Conservation (phyloP, 2,329 filamentous ascomycete genomes). For the Aureobasidium sp. region DNA sequence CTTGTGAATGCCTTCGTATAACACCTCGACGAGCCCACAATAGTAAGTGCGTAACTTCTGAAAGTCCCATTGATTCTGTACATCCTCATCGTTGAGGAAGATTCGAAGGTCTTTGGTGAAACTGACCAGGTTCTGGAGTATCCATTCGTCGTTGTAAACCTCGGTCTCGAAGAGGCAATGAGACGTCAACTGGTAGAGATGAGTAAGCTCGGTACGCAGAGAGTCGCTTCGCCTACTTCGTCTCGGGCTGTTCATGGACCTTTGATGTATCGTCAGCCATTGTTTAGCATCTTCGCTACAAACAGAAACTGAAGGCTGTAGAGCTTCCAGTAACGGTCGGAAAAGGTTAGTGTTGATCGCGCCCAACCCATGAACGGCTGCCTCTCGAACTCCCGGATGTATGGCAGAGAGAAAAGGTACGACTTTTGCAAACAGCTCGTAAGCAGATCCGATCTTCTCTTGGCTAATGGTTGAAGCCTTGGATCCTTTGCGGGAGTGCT, state of each 20-base stretch:
- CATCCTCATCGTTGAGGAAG: conserved; percentile 89
- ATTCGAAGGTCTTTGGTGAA: conserved; percentile 90
- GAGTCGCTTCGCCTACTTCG: conserved; percentile 79
- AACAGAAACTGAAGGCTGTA: conserved; percentile 76
- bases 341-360: conserved; percentile 95
- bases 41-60: conserved; percentile 88
- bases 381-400: conserved; percentile 75
- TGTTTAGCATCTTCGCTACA: conserved; percentile 86
- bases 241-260: conserved; percentile 74
- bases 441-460: conserved; percentile 78
- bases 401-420: conserved; percentile 79
- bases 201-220: conserved; percentile 86
- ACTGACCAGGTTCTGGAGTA: conserved; percentile 76
- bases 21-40: conserved; percentile 84
- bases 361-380: conserved; percentile 84
- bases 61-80: conserved; percentile 92
- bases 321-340: conserved; percentile 77
- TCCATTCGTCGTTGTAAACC: conserved; percentile 72
- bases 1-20: conserved; percentile 85
- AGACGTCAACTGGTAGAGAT: conserved; percentile 90
- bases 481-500: conserved; percentile 78
- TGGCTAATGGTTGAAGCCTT: conserved; percentile 59
- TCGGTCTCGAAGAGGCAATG: conserved; percentile 75
- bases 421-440: conserved; percentile 83
- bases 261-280: conserved; percentile 67